Percentiles rank a stretch among this genome's conserved stretches.
Conservation (phyloP, 257 asterid genomes). For the Scutellaria barbata region DNA sequence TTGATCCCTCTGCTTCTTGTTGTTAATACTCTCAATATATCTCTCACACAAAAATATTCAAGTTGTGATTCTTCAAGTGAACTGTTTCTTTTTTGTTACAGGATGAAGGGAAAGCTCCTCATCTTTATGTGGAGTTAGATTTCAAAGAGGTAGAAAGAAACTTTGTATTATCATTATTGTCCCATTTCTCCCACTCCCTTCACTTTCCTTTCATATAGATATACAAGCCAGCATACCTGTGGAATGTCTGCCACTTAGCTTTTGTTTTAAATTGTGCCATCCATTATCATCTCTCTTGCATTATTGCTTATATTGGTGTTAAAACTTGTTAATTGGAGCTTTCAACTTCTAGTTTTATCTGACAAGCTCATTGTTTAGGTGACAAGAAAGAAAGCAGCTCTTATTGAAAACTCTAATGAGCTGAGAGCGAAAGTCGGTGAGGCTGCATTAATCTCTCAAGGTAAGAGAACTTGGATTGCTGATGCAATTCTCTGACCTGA, state of each 20-base stretch:
- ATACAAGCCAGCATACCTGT: neutral
- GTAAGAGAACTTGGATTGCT: constrained; percentile 47
- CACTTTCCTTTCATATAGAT: constrained; percentile 6
- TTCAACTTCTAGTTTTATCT: constrained; percentile 11
- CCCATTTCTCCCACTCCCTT: neutral
- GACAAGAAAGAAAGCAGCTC: constrained; percentile 87
- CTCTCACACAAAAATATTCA: constrained; percentile 7
- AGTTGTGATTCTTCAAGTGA: constrained; percentile 13
- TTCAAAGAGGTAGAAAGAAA: constrained; percentile 74
- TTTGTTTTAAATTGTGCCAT: constrained; percentile 10
- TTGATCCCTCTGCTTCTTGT: neutral
- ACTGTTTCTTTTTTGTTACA: constrained; percentile 47
- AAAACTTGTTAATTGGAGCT: constrained; percentile 1
- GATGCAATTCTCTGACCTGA: constrained; percentile 28
- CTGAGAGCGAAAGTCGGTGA: constrained; percentile 84
- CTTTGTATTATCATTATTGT: neutral
- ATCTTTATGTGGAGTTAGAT: constrained; percentile 87
- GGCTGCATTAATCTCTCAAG: constrained; percentile 71
- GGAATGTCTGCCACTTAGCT: constrained; percentile 17
- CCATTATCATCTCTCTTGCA: constrained; percentile 22
- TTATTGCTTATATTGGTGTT: constrained; percentile 13
- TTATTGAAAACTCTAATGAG: constrained; percentile 67
- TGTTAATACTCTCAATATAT: constrained; percentile 6
- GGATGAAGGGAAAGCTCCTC: constrained; percentile 95
- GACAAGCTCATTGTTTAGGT: constrained; percentile 54